A percentile compares a stretch with the other conserved stretches of the same genome.
Conservation (phyloP, 2,329 filamentous ascomycete species). For the Colletotrichum noveboracense region DNA sequence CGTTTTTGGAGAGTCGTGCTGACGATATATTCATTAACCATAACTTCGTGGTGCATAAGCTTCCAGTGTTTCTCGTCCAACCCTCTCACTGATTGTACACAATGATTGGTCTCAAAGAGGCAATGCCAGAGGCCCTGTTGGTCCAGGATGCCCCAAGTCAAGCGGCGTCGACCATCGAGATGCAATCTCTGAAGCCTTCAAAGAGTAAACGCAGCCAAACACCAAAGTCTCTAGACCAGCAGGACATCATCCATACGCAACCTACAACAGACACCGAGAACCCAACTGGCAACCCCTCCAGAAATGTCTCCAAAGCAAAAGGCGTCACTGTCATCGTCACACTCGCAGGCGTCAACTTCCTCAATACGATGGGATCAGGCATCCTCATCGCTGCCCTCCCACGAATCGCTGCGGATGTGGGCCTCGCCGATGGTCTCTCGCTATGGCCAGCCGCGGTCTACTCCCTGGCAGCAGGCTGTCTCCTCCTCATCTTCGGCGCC, state of each 20-base stretch:
- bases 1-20: background rate
- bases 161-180: background rate
- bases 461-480: constrained; percentile 30
- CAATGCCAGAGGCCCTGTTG: background rate
- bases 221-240: background rate
- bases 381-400: constrained; percentile 42
- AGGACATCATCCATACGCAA: background rate
- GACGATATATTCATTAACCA: background rate
- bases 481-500: constrained; percentile 41
- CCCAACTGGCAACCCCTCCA: background rate
- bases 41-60: accelerated
- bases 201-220: background rate
- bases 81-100: background rate
- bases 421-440: constrained; percentile 31
- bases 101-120: background rate
- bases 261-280: background rate
- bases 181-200: background rate
- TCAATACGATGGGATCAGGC: constrained; percentile 41
- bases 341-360: constrained; percentile 37
- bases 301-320: constrained; percentile 28
- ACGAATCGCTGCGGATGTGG: constrained; percentile 40
- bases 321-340: constrained; percentile 34
- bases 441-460: constrained; percentile 37
- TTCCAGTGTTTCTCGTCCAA: background rate
- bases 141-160: background rate